Percentiles rank a stretch among this genome's conserved stretches.
phyloP scores from a whole-genome alignment of 2,329 filamentous ascomycete genomes.

The Cordyceps farinosa region DNA sequence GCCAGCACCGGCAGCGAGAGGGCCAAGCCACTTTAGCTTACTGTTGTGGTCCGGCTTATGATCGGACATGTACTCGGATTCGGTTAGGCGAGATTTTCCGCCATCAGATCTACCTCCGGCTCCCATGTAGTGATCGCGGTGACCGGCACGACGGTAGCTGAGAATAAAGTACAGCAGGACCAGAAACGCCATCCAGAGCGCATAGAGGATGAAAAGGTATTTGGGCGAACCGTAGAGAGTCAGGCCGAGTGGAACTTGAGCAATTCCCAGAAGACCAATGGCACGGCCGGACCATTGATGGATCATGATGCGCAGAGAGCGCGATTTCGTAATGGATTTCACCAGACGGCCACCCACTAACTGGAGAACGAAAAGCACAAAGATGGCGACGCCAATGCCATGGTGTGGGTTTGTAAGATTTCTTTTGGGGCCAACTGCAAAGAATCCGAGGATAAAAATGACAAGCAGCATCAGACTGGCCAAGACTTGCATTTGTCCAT shows the following conservation, averaged over 20 bases:
- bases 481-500: conserved; percentile 71
- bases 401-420: conserved; percentile 80
- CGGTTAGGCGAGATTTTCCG: conserved; percentile 37
- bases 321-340: conserved; percentile 45
- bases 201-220: conserved; percentile 79
- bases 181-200: conserved; percentile 71
- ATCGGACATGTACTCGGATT: conserved; percentile 38
- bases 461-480: conserved; percentile 65
- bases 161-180: conserved; percentile 76
- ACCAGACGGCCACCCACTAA: conserved; percentile 66
- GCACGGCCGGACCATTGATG: conserved; percentile 85
- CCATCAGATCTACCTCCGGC: conserved; percentile 56
- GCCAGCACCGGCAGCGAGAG: conserved; percentile 51
- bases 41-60: conserved; percentile 31
- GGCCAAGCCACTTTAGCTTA: conserved; percentile 46
- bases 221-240: conserved; percentile 90
- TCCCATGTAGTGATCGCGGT: conserved; percentile 52
- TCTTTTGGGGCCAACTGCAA: conserved; percentile 70
- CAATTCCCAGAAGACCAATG: conserved; percentile 75
- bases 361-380: conserved; percentile 68
- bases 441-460: conserved; percentile 70
- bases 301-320: conserved; percentile 56
- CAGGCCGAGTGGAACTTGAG: conserved; percentile 83
- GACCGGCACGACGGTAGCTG: conserved; percentile 62
- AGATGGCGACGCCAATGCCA: conserved; percentile 77